These are phyloP conservation scores for Straminergon stramineum DNA, from an alignment of 225 moss, liverwort and hornwort genomes.

Conservation along the genomic window DNA sequence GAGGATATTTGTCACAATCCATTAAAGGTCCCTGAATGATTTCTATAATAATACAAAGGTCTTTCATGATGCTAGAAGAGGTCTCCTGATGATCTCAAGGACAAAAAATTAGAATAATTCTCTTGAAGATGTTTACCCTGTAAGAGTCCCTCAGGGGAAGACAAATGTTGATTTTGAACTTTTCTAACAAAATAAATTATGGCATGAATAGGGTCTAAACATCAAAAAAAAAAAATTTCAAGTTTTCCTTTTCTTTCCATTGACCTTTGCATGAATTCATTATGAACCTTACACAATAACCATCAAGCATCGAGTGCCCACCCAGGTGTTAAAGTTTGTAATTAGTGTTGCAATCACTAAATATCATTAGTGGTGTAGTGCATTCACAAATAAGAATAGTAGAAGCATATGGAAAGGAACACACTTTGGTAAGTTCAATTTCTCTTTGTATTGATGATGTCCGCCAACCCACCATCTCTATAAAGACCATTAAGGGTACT, in stretches of 20 bases:
- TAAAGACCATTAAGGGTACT: background rate
- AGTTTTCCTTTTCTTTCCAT: background rate
- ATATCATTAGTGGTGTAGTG: background rate
- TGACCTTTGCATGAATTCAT: accelerated
- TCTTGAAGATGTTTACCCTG: background rate
- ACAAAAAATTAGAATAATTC: too few relatives aligned
- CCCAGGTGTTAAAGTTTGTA: too few relatives aligned
- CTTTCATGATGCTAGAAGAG: background rate
- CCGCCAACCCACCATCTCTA: conserved; percentile 96
- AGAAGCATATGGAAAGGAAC: background rate
- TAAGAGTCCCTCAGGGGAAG: background rate
- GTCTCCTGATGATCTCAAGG: background rate
- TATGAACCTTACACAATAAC: background rate
- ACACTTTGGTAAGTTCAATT: conserved; percentile 44
- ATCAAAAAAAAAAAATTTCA: too few relatives aligned
- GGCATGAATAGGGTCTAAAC: background rate
- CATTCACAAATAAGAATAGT: background rate
- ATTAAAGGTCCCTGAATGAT: too few relatives aligned
- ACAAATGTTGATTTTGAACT: accelerated
- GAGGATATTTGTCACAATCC: background rate
- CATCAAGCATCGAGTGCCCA: too few relatives aligned
- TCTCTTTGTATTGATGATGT: conserved; percentile 84
- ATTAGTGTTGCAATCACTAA: background rate
- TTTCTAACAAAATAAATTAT: background rate
- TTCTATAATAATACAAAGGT: background rate